Evolutionary conservation across 306 rosid species (phyloP).

Genomic region (Parietaria judaica): DNA sequence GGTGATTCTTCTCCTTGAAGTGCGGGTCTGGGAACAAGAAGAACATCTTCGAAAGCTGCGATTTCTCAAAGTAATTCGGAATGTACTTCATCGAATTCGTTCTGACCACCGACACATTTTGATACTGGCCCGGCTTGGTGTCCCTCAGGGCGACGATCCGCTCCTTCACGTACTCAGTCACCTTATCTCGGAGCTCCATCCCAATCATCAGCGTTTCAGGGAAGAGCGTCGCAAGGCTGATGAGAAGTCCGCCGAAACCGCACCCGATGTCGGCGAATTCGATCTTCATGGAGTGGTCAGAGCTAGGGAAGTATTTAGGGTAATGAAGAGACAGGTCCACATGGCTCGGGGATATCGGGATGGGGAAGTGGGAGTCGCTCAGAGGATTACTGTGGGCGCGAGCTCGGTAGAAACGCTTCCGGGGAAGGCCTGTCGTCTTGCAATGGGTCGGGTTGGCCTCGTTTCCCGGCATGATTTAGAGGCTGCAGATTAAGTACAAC

Average conservation of each 20-base stretch:
- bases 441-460: constrained; percentile 46
- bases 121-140: constrained; percentile 71
- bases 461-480: constrained; percentile 42
- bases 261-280: constrained; percentile 96
- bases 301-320: constrained; percentile 45
- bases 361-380: constrained; percentile 92
- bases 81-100: constrained; percentile 97
- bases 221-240: constrained; percentile 76
- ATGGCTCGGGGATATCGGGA: constrained; percentile 64
- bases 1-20: constrained; percentile 97
- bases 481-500: constrained; percentile 27
- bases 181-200: constrained; percentile 95
- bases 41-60: constrained; percentile 82
- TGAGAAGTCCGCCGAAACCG: constrained; percentile 91
- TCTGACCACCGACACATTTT: constrained; percentile 74
- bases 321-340: constrained; percentile 73
- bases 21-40: constrained; percentile 98
- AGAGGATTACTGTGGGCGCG: constrained; percentile 97
- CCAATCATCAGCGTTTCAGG: constrained; percentile 87
- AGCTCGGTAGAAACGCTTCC: constrained; percentile 95
- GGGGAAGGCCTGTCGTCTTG: constrained; percentile 87
- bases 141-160: constrained; percentile 61
- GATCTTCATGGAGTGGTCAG: constrained; percentile 38
- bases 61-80: constrained; percentile 85
- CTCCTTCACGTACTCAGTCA: constrained; percentile 89